These are phyloP conservation scores for Candida ipomoeae DNA, from an alignment of 805 yeast genomes.

Conservation along the genomic window DNA sequence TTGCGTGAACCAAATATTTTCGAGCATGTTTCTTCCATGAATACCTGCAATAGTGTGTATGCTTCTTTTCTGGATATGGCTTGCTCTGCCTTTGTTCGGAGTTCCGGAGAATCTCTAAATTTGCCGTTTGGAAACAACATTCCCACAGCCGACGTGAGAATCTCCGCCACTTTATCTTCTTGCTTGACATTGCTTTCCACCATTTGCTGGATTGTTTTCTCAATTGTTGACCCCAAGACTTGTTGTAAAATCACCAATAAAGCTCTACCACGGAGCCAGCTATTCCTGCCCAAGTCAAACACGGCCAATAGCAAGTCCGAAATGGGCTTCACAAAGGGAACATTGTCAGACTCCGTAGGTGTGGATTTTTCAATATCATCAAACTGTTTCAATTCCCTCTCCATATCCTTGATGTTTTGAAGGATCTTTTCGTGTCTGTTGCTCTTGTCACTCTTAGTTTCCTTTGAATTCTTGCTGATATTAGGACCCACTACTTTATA, in stretches of 20 bases:
- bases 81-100: conserved; percentile 51
- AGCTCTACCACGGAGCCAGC: conserved; percentile 85
- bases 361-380: conserved; percentile 35
- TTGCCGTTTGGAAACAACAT: conserved; percentile 44
- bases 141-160: conserved; percentile 21
- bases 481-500: conserved; percentile 14
- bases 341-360: conserved; percentile 13
- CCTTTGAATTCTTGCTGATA: conserved; percentile 12
- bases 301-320: conserved; percentile 69
- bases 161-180: conserved; percentile 44
- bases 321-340: conserved; percentile 72
- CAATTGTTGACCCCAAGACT: conserved; percentile 82
- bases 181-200: conserved; percentile 33
- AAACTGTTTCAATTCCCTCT: conserved; percentile 49
- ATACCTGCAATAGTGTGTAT: conserved; percentile 46
- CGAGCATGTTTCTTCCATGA: conserved; percentile 62
- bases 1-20: conserved; percentile 68
- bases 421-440: conserved; percentile 16
- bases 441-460: neutral
- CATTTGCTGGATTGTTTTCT: conserved; percentile 53
- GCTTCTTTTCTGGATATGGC: conserved; percentile 57
- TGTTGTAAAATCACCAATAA: conserved; percentile 78
- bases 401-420: conserved; percentile 45
- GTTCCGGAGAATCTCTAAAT: conserved; percentile 42
- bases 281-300: conserved; percentile 60